A percentile compares a stretch with the other conserved stretches of the same genome.
Evolutionary conservation across 305 asterid genomes (phyloP).

Genomic region (Fraxinus velutina): DNA sequence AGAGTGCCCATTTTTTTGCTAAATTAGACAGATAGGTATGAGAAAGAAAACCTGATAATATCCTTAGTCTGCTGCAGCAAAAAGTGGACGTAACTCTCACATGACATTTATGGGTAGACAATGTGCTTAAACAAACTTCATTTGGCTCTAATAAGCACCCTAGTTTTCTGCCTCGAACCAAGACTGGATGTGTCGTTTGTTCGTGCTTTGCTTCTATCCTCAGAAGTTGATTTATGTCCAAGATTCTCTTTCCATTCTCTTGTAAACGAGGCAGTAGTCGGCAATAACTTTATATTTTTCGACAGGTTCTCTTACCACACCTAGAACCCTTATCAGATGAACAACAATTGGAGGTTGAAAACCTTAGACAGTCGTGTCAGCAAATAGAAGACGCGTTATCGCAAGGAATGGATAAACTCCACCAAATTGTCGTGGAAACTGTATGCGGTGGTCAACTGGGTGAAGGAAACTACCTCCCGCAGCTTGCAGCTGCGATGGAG

Average conservation of each 20-base stretch:
- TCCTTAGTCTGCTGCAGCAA: background rate
- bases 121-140: background rate
- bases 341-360: constrained; percentile 40
- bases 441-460: constrained; percentile 48
- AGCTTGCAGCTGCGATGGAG: constrained; percentile 57
- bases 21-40: background rate
- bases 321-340: constrained; percentile 49
- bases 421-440: constrained; percentile 46
- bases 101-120: background rate
- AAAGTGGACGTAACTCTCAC: background rate
- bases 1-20: background rate
- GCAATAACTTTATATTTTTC: background rate
- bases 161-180: background rate
- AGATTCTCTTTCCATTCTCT: background rate
- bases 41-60: background rate
- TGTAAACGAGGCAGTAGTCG: background rate
- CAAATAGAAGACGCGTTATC: background rate
- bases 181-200: background rate
- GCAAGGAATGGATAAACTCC: constrained; percentile 78
- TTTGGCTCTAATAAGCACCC: background rate
- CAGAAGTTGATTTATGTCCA: background rate
- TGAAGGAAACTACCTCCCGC: constrained; percentile 57
- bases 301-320: constrained; percentile 61
- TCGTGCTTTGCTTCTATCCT: background rate
- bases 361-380: constrained; percentile 36